Percentiles rank a stretch among this genome's conserved stretches.
Conservation (phyloP, 495 filamentous ascomycete genomes). For the Hypoxylon trugodes region DNA sequence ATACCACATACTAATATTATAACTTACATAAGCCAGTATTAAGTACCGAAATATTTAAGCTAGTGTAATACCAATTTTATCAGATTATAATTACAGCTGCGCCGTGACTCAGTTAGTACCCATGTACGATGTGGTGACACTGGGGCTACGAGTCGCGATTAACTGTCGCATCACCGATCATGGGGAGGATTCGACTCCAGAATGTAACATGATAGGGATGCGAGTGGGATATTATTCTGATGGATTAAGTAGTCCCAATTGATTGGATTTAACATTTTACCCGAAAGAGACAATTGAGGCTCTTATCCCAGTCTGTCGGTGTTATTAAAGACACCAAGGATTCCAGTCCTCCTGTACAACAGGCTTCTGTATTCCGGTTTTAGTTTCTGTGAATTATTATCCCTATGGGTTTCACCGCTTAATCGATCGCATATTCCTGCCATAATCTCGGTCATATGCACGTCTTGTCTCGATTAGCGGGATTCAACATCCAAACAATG, state of each 20-base stretch:
- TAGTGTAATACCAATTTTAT: too few relatives aligned
- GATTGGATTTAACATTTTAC: neutral
- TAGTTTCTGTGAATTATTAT: neutral
- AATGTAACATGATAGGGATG: neutral
- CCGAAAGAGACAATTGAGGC: neutral
- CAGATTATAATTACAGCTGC: too few relatives aligned
- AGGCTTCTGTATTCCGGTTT: neutral
- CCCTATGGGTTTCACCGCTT: neutral
- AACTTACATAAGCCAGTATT: too few relatives aligned
- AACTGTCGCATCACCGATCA: too few relatives aligned
- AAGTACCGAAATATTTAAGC: too few relatives aligned
- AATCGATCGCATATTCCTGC: neutral
- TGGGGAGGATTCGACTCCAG: too few relatives aligned
- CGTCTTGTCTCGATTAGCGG: neutral
- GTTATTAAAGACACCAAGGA: neutral
- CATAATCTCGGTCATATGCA: neutral
- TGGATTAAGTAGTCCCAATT: neutral
- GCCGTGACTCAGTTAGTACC: too few relatives aligned
- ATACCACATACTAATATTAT: too few relatives aligned
- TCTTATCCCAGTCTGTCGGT: neutral
- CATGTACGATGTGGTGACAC: too few relatives aligned
- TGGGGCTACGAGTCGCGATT: too few relatives aligned
- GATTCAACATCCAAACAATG: neutral
- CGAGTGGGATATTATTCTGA: neutral
- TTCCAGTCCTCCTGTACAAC: neutral